Percentiles rank a stretch among this genome's conserved stretches.
Evolutionary conservation across 805 yeast genomes (phyloP).

Genomic region (Zygosaccharomyces pseudorouxii): DNA sequence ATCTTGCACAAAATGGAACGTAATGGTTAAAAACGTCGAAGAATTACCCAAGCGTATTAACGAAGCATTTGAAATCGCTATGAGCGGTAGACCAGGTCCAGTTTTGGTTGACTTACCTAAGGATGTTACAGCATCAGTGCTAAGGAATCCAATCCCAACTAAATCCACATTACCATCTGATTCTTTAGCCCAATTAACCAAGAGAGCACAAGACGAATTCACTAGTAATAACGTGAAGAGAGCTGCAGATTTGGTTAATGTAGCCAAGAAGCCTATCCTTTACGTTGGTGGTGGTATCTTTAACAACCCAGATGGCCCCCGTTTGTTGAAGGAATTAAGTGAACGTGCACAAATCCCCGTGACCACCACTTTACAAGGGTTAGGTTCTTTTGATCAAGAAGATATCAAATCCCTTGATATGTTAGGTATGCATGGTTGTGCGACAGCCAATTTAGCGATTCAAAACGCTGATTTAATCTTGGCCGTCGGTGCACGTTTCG

Average conservation of each 20-base stretch:
- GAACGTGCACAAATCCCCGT: constrained; percentile 93
- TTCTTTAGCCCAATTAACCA: constrained; percentile 66
- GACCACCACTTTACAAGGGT: constrained; percentile 89
- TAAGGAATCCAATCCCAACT: constrained; percentile 81
- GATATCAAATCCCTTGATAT: constrained; percentile 89
- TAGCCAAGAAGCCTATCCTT: constrained; percentile 81
- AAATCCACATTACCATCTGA: constrained; percentile 67
- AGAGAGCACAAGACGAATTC: constrained; percentile 65
- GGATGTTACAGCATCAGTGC: constrained; percentile 91
- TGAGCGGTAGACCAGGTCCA: constrained; percentile 96
- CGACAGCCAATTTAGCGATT: constrained; percentile 90
- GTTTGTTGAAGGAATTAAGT: constrained; percentile 71
- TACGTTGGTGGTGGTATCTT: constrained; percentile 92
- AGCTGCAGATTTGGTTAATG: constrained; percentile 73
- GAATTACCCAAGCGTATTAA: constrained; percentile 94
- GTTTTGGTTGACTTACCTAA: constrained; percentile 96
- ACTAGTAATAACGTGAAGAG: constrained; percentile 68
- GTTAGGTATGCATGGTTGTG: constrained; percentile 98
- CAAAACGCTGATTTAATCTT: constrained; percentile 90
- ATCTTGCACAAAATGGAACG: constrained; percentile 98
- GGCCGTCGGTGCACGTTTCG: constrained; percentile 96
- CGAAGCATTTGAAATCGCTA: constrained; percentile 97
- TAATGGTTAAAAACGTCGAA: constrained; percentile 92
- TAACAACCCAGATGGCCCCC: constrained; percentile 75
- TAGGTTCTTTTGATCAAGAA: constrained; percentile 91